Conservation (phyloP, 345 rosid genomes). For the Bruguiera parviflora region DNA sequence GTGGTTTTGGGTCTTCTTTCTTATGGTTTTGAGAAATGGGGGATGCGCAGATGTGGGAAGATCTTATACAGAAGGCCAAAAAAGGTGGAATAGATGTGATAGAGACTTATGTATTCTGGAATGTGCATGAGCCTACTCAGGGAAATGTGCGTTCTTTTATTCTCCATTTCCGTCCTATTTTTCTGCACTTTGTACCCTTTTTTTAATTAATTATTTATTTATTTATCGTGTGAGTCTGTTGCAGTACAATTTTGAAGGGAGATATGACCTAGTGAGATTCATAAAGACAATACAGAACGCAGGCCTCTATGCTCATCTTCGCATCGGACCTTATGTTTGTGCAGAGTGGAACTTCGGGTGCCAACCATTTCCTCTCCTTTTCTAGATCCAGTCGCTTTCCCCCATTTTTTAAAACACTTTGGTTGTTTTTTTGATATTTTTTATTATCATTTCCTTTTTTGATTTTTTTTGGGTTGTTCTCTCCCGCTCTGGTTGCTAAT, state of each 20-base stretch:
- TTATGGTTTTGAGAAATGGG: slow-evolving; percentile 4
- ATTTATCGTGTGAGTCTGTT: slow-evolving; percentile 12
- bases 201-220: not conserved
- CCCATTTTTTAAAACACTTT: not conserved
- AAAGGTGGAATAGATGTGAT: slow-evolving; percentile 93
- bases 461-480: not conserved
- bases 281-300: slow-evolving; percentile 74
- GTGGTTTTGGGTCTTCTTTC: not conserved
- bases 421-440: not conserved
- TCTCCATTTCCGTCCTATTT: not conserved
- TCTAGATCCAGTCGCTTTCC: slow-evolving; percentile 24
- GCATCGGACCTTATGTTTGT: slow-evolving; percentile 97
- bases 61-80: slow-evolving; percentile 95
- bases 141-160: slow-evolving; percentile 56
- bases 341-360: slow-evolving; percentile 99
- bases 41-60: slow-evolving; percentile 89
- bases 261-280: slow-evolving; percentile 93
- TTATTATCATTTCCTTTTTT: not conserved
- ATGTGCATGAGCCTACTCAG: slow-evolving; percentile 95
- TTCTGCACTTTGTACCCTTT: not conserved
- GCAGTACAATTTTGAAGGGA: slow-evolving; percentile 89
- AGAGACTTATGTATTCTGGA: slow-evolving; percentile 99
- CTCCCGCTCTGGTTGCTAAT: not conserved
- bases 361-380: slow-evolving; percentile 13
- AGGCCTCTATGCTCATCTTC: slow-evolving; percentile 91